phyloP scores from a whole-genome alignment of 1,139 yeast genomes.

The Zygoascus sp. region DNA sequence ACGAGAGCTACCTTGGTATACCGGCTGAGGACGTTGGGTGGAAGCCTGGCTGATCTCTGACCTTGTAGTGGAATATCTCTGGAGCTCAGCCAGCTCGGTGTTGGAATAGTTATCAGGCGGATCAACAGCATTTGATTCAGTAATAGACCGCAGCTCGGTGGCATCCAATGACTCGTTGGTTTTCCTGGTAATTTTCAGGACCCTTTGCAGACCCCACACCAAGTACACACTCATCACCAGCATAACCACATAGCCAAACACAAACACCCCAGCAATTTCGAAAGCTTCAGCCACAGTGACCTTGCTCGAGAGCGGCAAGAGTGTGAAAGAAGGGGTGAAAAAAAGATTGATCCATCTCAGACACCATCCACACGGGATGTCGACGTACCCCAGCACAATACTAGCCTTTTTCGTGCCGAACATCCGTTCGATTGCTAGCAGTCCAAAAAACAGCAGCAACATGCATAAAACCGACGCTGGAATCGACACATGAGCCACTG shows the following conservation, averaged over 20 bases:
- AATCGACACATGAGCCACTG: slow-evolving; percentile 49
- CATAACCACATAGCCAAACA: slow-evolving; percentile 55
- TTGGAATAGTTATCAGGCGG: slow-evolving; percentile 1
- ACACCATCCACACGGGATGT: slow-evolving; percentile 64
- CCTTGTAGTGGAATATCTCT: background rate
- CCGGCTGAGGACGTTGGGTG: slow-evolving; percentile 1
- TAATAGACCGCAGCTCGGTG: slow-evolving; percentile 3
- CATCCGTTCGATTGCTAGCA: slow-evolving; percentile 39
- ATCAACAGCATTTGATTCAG: background rate
- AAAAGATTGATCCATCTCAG: slow-evolving; percentile 74
- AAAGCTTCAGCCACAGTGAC: slow-evolving; percentile 65
- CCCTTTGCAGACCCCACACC: slow-evolving; percentile 40
- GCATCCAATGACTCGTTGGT: slow-evolving; percentile 18
- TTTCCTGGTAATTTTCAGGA: slow-evolving; percentile 35
- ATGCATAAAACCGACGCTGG: slow-evolving; percentile 77
- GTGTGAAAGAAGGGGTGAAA: slow-evolving; percentile 72
- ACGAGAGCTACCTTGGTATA: background rate
- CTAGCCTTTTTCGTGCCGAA: slow-evolving; percentile 41
- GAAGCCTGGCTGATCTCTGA: background rate
- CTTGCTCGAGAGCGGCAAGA: slow-evolving; percentile 60
- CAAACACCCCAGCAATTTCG: slow-evolving; percentile 69
- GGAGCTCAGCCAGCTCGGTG: slow-evolving; percentile 2
- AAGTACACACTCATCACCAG: slow-evolving; percentile 48
- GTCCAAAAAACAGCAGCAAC: slow-evolving; percentile 53
- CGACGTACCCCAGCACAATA: slow-evolving; percentile 45